Conservation (phyloP, 2,329 filamentous ascomycete species). For the Alternaria sp. region DNA sequence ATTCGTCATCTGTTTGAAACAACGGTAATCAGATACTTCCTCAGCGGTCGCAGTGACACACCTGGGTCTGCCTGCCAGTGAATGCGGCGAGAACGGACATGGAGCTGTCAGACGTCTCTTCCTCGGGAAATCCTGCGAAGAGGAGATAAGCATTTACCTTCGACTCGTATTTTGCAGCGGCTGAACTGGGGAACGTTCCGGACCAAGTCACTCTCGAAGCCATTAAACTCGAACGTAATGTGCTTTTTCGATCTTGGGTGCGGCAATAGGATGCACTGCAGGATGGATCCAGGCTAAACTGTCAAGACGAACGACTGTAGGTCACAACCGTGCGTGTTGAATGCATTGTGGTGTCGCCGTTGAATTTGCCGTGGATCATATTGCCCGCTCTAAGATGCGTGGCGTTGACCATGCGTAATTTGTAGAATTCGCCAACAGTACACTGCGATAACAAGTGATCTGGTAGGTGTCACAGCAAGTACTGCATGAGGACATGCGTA, state of each 20-base stretch:
- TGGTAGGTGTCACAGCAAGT: conserved; percentile 15
- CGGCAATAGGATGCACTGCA: neutral
- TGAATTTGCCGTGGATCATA: conserved; percentile 18
- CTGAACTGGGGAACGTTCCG: neutral
- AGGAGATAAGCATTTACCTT: neutral
- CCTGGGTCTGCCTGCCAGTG: neutral
- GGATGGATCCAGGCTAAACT: conserved; percentile 5
- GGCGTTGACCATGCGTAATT: conserved; percentile 6
- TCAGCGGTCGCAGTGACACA: conserved; percentile 10
- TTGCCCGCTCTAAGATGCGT: neutral
- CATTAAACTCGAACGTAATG: neutral
- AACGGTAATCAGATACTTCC: conserved; percentile 23
- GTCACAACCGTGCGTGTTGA: neutral
- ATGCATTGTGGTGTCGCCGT: conserved; percentile 6
- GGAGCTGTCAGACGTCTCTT: conserved; percentile 1
- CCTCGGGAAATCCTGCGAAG: neutral
- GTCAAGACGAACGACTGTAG: neutral
- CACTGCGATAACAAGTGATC: conserved; percentile 7
- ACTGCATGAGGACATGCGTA: conserved; percentile 6
- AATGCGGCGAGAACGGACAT: neutral
- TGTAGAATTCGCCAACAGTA: neutral
- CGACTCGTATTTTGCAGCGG: neutral
- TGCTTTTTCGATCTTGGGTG: conserved; percentile 3
- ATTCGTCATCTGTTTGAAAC: conserved; percentile 37
- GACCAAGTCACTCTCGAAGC: neutral